phyloP scores from a whole-genome alignment of 768 basidiomycete genomes.

The Dacryopinax primogenitus region DNA sequence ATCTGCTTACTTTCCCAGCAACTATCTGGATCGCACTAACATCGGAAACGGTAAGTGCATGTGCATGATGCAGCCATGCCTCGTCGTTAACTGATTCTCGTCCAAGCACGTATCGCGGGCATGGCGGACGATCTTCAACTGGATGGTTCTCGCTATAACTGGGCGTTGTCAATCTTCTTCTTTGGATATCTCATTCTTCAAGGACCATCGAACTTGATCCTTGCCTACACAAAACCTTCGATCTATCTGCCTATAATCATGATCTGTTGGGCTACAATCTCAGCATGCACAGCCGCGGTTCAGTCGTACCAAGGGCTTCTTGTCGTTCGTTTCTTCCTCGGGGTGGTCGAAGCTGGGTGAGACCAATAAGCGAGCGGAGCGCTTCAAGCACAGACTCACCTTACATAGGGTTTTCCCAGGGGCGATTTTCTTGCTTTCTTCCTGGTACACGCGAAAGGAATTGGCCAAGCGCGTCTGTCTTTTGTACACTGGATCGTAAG shows the following conservation, averaged over 20 bases:
- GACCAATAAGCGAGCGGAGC: neutral
- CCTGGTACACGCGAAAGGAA: slow-evolving; percentile 29
- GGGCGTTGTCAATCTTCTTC: slow-evolving; percentile 16
- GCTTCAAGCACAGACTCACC: neutral
- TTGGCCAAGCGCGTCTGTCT: neutral
- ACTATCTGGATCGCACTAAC: slow-evolving; percentile 21
- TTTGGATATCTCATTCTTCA: slow-evolving; percentile 22
- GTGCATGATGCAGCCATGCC: neutral
- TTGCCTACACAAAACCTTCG: slow-evolving; percentile 9
- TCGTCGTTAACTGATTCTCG: neutral
- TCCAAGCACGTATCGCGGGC: slow-evolving; percentile 13
- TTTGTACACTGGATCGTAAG: neutral
- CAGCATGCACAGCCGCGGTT: neutral
- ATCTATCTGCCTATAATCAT: neutral
- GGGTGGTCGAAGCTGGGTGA: neutral
- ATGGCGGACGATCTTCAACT: slow-evolving; percentile 20
- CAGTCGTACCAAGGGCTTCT: neutral
- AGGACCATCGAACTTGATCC: slow-evolving; percentile 22
- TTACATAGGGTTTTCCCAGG: slow-evolving; percentile 43
- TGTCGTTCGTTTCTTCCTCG: slow-evolving; percentile 5
- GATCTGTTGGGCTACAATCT: neutral
- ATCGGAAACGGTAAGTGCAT: slow-evolving; percentile 27
- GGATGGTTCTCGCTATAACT: slow-evolving; percentile 15
- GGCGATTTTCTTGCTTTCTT: slow-evolving; percentile 30
- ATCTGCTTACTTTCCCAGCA: neutral